Percentiles rank a stretch among this genome's conserved stretches.
phyloP scores from a whole-genome alignment of 108 stramenopile species.

The Seminavis robusta region DNA sequence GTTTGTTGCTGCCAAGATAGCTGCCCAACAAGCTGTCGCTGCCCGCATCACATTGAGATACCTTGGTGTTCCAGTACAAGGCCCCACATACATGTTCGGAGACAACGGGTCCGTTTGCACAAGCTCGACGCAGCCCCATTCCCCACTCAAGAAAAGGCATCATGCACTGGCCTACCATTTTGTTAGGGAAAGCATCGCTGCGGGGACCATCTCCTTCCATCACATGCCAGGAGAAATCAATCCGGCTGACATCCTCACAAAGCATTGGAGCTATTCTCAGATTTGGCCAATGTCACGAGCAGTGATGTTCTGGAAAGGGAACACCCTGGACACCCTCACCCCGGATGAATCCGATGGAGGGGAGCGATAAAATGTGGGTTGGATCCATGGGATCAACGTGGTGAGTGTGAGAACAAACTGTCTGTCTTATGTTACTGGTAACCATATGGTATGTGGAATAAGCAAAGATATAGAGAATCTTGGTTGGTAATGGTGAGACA shows the following conservation, averaged over 20 bases:
- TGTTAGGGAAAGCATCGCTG: constrained; percentile 16
- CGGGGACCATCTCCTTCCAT: neutral
- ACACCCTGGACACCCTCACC: too few relatives aligned
- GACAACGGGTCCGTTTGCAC: constrained; percentile 19
- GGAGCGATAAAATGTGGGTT: too few relatives aligned
- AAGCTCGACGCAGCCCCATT: neutral
- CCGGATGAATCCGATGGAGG: too few relatives aligned
- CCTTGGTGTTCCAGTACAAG: constrained; percentile 26
- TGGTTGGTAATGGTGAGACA: too few relatives aligned
- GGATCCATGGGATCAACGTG: too few relatives aligned
- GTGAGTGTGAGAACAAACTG: too few relatives aligned
- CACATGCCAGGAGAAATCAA: constrained; percentile 5
- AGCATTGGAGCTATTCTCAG: constrained; percentile 4
- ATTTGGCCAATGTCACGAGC: neutral
- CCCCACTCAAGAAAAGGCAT: constrained; percentile 14
- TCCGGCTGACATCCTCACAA: constrained; percentile 14
- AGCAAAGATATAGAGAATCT: too few relatives aligned
- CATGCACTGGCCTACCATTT: constrained; percentile 13
- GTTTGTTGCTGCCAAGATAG: constrained; percentile 9
- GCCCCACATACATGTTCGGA: constrained; percentile 24
- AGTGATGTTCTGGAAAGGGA: constrained; percentile 4
- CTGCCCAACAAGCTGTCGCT: constrained; percentile 20
- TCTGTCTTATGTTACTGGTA: too few relatives aligned
- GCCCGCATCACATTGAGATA: constrained; percentile 13
- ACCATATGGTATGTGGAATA: too few relatives aligned